phyloP scores from a whole-genome alignment of 257 asterid genomes.

The Galeopsis tetrahit region DNA sequence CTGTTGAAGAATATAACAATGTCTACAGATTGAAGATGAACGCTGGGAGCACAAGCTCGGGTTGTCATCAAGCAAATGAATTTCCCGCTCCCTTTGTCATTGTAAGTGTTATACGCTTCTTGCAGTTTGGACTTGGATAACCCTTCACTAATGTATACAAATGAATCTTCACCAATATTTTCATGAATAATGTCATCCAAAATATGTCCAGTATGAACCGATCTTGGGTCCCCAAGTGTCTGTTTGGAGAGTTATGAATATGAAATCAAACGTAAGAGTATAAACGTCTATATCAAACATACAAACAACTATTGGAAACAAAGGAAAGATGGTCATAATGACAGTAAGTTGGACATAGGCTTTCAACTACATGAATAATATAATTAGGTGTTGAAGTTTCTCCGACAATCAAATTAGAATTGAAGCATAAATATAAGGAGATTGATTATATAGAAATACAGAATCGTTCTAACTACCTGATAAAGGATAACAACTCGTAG shows the following conservation, averaged over 20 bases:
- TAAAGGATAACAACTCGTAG: constrained; percentile 63
- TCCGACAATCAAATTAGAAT: constrained; percentile 5
- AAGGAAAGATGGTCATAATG: neutral
- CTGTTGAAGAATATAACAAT: constrained; percentile 57
- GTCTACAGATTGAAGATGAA: constrained; percentile 51
- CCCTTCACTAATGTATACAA: constrained; percentile 44
- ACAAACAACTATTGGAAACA: neutral
- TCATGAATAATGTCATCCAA: constrained; percentile 59
- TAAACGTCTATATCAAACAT: constrained; percentile 13
- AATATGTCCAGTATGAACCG: constrained; percentile 53
- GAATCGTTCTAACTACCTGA: constrained; percentile 46
- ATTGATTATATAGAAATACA: constrained; percentile 7
- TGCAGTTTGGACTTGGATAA: constrained; percentile 36
- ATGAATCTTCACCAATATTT: constrained; percentile 56
- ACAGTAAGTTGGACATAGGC: constrained; percentile 4
- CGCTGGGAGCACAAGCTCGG: constrained; percentile 55
- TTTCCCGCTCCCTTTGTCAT: constrained; percentile 40
- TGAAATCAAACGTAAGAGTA: constrained; percentile 19
- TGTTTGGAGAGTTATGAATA: constrained; percentile 30
- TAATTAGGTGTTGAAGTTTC: constrained; percentile 9
- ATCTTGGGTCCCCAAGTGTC: constrained; percentile 46
- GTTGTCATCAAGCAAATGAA: constrained; percentile 64
- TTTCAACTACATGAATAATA: constrained; percentile 12
- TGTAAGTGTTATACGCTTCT: constrained; percentile 43
- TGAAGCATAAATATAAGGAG: constrained; percentile 11